phyloP scores from a whole-genome alignment of 2,329 filamentous ascomycete genomes.

The Graphilbum fragrans region DNA sequence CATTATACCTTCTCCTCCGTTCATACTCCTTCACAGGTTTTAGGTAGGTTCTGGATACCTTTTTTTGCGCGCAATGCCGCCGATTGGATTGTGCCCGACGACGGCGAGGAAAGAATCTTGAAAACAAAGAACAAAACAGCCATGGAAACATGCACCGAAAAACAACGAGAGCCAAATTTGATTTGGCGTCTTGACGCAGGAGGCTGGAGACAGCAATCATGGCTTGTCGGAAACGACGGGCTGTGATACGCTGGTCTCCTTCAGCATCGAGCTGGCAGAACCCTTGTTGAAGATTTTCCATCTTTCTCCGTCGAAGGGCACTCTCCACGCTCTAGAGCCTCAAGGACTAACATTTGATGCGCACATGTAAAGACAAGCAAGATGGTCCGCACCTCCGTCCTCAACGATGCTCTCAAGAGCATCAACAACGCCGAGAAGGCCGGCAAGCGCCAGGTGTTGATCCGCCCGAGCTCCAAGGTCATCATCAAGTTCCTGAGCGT shows the following conservation, averaged over 20 bases:
- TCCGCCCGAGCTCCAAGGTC: conserved; percentile 98
- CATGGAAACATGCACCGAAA: neutral
- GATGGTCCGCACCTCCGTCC: conserved; percentile 98
- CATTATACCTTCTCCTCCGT: neutral
- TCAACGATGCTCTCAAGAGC: conserved; percentile 97
- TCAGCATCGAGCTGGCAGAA: conserved; percentile 58
- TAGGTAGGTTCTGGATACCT: conserved; percentile 7
- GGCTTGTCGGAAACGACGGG: neutral
- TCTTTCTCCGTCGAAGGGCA: conserved; percentile 38
- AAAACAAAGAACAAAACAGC: neutral
- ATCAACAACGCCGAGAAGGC: conserved; percentile 99
- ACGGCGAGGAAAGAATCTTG: conserved; percentile 10
- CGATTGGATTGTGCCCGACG: conserved; percentile 16
- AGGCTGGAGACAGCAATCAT: conserved; percentile 54
- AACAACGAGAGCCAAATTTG: neutral
- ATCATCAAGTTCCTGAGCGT: conserved; percentile 98
- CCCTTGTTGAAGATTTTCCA: conserved; percentile 37
- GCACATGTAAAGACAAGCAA: conserved; percentile 37
- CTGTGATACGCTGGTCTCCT: conserved; percentile 51
- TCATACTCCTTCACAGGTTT: neutral
- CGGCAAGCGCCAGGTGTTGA: conserved; percentile 98
- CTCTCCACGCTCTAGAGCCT: conserved; percentile 54
- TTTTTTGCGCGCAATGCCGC: conserved; percentile 1
- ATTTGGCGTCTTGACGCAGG: conserved; percentile 12
- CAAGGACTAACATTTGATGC: conserved; percentile 55